These are phyloP conservation scores for Ammopiptanthus mongolicus DNA, from an alignment of 306 rosid genomes.

Conservation along the genomic window DNA sequence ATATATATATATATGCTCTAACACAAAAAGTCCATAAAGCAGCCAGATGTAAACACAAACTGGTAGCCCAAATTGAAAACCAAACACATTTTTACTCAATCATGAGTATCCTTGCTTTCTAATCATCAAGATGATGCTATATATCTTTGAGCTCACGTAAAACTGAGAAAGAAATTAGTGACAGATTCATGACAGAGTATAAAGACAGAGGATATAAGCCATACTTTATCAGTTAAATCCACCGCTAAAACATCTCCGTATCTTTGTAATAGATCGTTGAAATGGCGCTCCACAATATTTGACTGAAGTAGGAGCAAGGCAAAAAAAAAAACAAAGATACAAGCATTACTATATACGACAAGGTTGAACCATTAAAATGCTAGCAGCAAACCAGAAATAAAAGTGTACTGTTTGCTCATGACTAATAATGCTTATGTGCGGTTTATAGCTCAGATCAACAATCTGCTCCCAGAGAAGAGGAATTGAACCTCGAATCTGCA, in stretches of 20 bases:
- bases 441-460: conserved; percentile 94
- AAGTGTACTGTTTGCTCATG: conserved; percentile 68
- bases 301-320: conserved; percentile 39
- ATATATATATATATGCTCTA: not conserved
- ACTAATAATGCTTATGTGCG: conserved; percentile 53
- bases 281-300: conserved; percentile 74
- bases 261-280: conserved; percentile 68
- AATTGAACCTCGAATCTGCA: conserved; percentile 86
- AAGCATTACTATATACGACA: conserved; percentile 2
- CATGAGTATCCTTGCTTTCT: conserved; percentile 5
- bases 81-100: conserved; percentile 10
- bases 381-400: not conserved
- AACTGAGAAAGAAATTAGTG: conserved; percentile 2
- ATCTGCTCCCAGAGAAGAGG: conserved; percentile 97
- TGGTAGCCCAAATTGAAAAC: conserved; percentile 8
- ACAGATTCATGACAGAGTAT: not conserved
- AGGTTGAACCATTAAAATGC: conserved; percentile 9
- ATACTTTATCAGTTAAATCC: conserved; percentile 82
- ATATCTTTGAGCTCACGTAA: conserved; percentile 16
- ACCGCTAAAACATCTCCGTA: conserved; percentile 75
- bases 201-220: conserved; percentile 24
- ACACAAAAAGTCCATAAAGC: not conserved
- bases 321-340: not conserved
- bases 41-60: not conserved
- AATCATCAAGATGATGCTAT: conserved; percentile 9